A percentile compares a stretch with the other conserved stretches of the same genome.
Conservation (phyloP, 257 asterid genomes). For the Solanum tacnaense region DNA sequence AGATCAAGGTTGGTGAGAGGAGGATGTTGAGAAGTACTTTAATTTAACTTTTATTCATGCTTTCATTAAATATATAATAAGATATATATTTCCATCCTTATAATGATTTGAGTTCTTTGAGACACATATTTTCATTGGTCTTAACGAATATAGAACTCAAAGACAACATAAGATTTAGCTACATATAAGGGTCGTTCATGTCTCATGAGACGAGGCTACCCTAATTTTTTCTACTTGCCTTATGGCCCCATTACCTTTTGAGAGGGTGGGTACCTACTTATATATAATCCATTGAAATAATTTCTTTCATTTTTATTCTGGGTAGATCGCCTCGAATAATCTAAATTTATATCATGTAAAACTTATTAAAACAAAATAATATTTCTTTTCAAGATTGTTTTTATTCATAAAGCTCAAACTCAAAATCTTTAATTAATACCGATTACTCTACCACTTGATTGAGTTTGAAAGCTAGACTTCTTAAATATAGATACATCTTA, state of each 20-base stretch:
- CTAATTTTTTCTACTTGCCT: neutral
- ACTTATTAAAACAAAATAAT: neutral
- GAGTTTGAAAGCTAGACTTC: neutral
- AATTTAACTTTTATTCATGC: neutral
- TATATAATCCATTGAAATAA: neutral
- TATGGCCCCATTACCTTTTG: neutral
- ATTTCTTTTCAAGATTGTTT: neutral
- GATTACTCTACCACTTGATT: neutral
- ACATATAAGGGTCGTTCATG: neutral
- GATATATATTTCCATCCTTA: neutral
- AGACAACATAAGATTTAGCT: neutral
- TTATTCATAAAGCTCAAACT: neutral
- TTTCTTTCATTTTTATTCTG: too few relatives aligned
- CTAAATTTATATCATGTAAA: neutral
- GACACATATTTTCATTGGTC: neutral
- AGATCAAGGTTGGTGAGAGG: neutral
- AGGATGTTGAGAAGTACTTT: neutral
- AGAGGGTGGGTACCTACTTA: neutral
- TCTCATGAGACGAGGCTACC: neutral
- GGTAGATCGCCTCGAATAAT: fast-evolving
- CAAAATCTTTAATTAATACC: neutral
- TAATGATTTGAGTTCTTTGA: neutral
- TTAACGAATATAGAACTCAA: neutral
- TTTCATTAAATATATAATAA: neutral
- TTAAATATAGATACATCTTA: neutral